These are phyloP conservation scores for Grosmannia huntii DNA, from an alignment of 2,329 filamentous ascomycete genomes.

Conservation along the genomic window DNA sequence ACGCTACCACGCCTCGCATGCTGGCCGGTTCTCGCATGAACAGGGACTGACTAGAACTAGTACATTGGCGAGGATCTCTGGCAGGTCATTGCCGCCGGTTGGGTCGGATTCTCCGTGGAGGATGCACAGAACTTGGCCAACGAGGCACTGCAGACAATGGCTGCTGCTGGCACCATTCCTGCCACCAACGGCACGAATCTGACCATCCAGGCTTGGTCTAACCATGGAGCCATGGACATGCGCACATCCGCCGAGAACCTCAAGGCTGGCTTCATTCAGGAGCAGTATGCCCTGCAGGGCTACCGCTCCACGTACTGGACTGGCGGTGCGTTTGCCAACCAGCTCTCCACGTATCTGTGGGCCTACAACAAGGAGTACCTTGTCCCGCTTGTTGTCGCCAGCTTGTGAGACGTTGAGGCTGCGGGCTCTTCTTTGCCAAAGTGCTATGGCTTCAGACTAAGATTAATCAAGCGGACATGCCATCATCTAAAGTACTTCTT, in stretches of 20 bases:
- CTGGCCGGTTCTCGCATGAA: not conserved
- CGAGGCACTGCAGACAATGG: constrained; percentile 14
- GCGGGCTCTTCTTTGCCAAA: too few species aligned
- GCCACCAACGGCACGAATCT: constrained; percentile 8
- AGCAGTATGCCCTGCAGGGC: constrained; percentile 25
- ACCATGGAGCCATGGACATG: constrained; percentile 21
- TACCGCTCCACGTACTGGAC: constrained; percentile 26
- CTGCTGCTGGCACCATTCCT: constrained; percentile 12
- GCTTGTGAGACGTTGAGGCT: not conserved
- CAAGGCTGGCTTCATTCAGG: constrained; percentile 21
- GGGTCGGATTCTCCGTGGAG: constrained; percentile 7
- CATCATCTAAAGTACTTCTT: too few species aligned
- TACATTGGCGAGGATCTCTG: constrained; percentile 16
- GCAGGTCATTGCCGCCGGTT: constrained; percentile 17
- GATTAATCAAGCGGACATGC: too few species aligned
- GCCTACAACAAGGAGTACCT: constrained; percentile 14
- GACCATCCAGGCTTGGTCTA: constrained; percentile 16
- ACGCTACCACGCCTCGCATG: not conserved
- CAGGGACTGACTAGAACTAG: constrained; percentile 1
- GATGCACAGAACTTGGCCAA: constrained; percentile 16
- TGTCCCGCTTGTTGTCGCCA: not conserved
- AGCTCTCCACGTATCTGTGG: constrained; percentile 22
- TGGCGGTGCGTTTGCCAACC: constrained; percentile 19
- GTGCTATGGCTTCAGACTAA: too few species aligned
- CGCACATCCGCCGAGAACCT: constrained; percentile 18